phyloP scores from a whole-genome alignment of 331 rosid species.

The Arachis monticola region DNA sequence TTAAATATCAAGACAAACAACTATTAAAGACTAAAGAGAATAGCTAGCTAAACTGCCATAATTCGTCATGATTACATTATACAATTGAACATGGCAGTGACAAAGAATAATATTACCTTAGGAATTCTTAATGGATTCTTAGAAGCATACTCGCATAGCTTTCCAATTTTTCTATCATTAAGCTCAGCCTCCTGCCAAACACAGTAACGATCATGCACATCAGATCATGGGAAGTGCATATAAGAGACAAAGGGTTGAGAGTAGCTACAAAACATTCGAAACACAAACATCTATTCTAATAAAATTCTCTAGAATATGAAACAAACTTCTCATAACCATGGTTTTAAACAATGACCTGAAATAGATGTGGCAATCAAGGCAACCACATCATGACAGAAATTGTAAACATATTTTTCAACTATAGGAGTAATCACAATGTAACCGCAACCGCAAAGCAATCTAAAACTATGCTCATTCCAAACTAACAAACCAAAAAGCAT shows the following conservation, averaged over 20 bases:
- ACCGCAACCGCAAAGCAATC: too few species aligned
- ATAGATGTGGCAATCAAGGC: background rate
- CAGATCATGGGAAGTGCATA: slow-evolving; percentile 8
- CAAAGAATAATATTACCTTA: slow-evolving; percentile 56
- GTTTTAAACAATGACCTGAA: too few species aligned
- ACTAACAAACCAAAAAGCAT: slow-evolving; percentile 17
- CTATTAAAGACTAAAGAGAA: too few species aligned
- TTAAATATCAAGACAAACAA: slow-evolving; percentile 25
- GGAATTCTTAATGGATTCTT: slow-evolving; percentile 92
- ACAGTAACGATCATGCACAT: slow-evolving; percentile 39
- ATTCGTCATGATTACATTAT: slow-evolving; percentile 17
- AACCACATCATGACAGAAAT: background rate
- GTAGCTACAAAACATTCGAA: slow-evolving; percentile 23
- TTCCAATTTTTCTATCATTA: slow-evolving; percentile 81
- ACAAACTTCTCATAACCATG: background rate
- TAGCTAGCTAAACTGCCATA: background rate
- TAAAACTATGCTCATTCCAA: background rate
- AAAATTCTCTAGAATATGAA: slow-evolving; percentile 11
- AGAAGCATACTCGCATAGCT: slow-evolving; percentile 87
- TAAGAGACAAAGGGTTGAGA: slow-evolving; percentile 4
- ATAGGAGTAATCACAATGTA: background rate
- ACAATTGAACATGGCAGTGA: slow-evolving; percentile 4
- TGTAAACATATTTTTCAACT: background rate
- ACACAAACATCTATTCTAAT: background rate
- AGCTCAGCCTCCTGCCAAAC: slow-evolving; percentile 74